Conservation (phyloP, 2,329 filamentous ascomycete genomes). For the Sclerotinia trifoliorum region DNA sequence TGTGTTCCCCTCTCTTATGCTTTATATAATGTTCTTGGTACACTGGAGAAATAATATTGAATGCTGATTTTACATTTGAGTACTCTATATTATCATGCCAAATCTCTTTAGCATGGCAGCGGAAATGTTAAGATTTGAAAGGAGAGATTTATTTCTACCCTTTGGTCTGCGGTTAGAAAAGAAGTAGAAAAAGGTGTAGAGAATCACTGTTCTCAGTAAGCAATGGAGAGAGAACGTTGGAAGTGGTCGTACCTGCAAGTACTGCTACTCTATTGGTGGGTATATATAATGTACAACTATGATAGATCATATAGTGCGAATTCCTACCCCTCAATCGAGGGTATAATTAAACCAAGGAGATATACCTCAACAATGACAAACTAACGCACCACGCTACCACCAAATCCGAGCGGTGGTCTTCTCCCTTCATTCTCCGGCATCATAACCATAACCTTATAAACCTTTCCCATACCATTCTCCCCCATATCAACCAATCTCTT, state of each 20-base stretch:
- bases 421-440: conserved; percentile 74
- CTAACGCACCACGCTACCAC: conserved; percentile 50
- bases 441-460: conserved; percentile 92
- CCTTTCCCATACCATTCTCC: conserved; percentile 83
- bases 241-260: too few relatives aligned
- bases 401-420: conserved; percentile 86
- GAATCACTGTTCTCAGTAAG: neutral
- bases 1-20: too few relatives aligned
- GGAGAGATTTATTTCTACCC: too few relatives aligned
- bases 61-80: too few relatives aligned
- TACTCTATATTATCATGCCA: too few relatives aligned
- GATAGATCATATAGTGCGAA: neutral
- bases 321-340: neutral
- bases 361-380: conserved; percentile 41
- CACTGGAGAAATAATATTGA: too few relatives aligned
- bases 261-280: neutral
- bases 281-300: neutral
- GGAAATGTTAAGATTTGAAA: too few relatives aligned
- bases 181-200: neutral
- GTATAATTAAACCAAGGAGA: neutral
- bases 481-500: conserved; percentile 80
- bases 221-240: neutral
- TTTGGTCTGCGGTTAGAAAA: too few relatives aligned
- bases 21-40: too few relatives aligned
- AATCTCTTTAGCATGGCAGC: too few relatives aligned